Evolutionary conservation across 2,329 filamentous ascomycete species (phyloP).

Genomic region (Knufia fluminis): DNA sequence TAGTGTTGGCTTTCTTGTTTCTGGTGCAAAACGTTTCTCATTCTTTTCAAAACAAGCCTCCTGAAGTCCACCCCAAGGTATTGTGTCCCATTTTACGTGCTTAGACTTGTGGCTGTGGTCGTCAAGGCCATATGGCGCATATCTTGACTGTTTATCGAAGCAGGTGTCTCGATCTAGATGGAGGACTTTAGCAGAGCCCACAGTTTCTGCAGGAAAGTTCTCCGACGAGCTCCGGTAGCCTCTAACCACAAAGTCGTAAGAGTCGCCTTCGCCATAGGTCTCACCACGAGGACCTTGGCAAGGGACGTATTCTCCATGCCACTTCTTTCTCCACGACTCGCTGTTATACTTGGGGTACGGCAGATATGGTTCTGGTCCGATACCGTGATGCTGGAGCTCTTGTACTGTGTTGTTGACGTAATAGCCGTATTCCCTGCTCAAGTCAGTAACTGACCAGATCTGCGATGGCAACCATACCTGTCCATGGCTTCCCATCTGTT

Average conservation of each 20-base stretch:
- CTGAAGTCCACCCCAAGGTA: slow-evolving; percentile 67
- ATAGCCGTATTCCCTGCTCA: slow-evolving; percentile 8
- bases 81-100: slow-evolving; percentile 45
- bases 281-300: slow-evolving; percentile 53
- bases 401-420: slow-evolving; percentile 8
- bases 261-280: slow-evolving; percentile 42
- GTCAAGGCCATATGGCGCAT: slow-evolving; percentile 43
- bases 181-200: slow-evolving; percentile 55
- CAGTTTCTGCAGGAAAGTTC: slow-evolving; percentile 49
- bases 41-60: slow-evolving; percentile 58
- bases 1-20: slow-evolving; percentile 11
- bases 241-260: slow-evolving; percentile 47
- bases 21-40: slow-evolving; percentile 35
- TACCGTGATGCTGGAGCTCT: not conserved
- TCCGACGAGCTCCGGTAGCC: slow-evolving; percentile 48
- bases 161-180: slow-evolving; percentile 56
- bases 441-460: not conserved
- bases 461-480: not conserved
- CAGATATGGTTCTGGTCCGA: slow-evolving; percentile 48
- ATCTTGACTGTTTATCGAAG: slow-evolving; percentile 59
- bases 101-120: slow-evolving; percentile 17
- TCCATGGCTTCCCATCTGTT: slow-evolving; percentile 10
- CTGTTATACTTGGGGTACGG: slow-evolving; percentile 66
- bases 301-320: slow-evolving; percentile 50
- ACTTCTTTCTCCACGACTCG: slow-evolving; percentile 47